phyloP scores from a whole-genome alignment of 2,329 filamentous ascomycete species.

The Fusarium sp. region DNA sequence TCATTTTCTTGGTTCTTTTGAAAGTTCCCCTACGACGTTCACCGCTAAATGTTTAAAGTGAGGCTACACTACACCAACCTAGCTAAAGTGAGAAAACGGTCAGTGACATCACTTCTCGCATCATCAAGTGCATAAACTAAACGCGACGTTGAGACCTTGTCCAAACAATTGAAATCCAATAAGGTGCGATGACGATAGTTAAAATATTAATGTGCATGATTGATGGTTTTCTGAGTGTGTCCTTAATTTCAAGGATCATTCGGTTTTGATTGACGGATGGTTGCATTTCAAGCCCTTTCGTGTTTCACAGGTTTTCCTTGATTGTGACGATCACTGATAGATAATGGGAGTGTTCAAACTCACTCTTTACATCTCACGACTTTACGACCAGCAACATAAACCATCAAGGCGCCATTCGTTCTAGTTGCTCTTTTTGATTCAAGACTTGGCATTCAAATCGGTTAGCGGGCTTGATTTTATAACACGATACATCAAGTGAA shows the following conservation, averaged over 20 bases:
- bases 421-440: background rate
- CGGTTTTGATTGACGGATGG: constrained; percentile 1
- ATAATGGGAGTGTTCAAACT: constrained; percentile 11
- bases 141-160: background rate
- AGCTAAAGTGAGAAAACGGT: background rate
- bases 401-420: background rate
- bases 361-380: background rate
- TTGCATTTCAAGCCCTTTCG: constrained; percentile 25
- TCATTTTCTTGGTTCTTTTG: background rate
- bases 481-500: background rate
- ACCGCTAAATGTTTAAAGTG: background rate
- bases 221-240: background rate
- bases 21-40: background rate
- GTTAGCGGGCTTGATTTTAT: background rate
- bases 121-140: background rate
- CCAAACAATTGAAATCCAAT: background rate
- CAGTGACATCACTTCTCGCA: background rate
- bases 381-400: background rate
- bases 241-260: background rate
- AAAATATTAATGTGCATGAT: background rate
- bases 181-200: background rate
- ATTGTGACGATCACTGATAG: background rate
- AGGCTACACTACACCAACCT: background rate
- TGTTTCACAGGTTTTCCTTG: constrained; percentile 28
- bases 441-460: background rate